Conservation (phyloP, 768 basidiomycete species). For the Termitomyces sp. region DNA sequence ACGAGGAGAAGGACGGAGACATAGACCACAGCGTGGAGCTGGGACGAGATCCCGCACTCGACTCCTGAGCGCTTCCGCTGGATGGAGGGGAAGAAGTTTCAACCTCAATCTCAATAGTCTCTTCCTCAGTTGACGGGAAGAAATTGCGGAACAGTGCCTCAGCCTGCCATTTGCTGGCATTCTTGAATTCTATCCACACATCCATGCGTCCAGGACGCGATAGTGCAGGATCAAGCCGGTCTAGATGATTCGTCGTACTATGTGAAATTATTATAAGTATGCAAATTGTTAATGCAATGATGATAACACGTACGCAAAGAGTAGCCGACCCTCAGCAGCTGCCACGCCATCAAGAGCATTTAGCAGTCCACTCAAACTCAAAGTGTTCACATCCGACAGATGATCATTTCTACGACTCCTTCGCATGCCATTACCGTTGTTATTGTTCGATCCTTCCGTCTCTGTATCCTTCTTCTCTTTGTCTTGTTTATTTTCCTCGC, state of each 20-base stretch:
- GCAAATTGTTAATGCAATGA: neutral
- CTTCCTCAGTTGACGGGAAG: conserved; percentile 71
- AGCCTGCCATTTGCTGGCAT: conserved; percentile 80
- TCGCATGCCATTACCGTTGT: conserved; percentile 13
- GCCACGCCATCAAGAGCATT: conserved; percentile 86
- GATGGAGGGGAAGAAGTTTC: conserved; percentile 11
- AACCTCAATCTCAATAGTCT: conserved; percentile 28
- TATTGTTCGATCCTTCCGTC: conserved; percentile 17
- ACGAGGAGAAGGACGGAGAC: conserved; percentile 20
- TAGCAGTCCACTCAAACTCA: conserved; percentile 74
- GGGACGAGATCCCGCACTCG: conserved; percentile 4
- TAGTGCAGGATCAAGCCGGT: conserved; percentile 83
- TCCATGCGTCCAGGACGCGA: conserved; percentile 93
- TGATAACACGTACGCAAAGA: conserved; percentile 77
- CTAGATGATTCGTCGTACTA: conserved; percentile 88
- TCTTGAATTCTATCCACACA: conserved; percentile 88
- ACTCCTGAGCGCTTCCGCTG: neutral
- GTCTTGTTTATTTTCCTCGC: conserved; percentile 44
- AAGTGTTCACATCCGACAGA: conserved; percentile 72
- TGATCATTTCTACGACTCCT: conserved; percentile 43
- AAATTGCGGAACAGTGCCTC: conserved; percentile 86
- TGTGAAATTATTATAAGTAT: neutral
- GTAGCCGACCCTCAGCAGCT: conserved; percentile 79
- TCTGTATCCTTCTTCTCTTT: conserved; percentile 24
- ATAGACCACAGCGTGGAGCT: conserved; percentile 19